These are phyloP conservation scores for Coffea humblotiana DNA, from an alignment of 305 asterid genomes.

Conservation along the genomic window DNA sequence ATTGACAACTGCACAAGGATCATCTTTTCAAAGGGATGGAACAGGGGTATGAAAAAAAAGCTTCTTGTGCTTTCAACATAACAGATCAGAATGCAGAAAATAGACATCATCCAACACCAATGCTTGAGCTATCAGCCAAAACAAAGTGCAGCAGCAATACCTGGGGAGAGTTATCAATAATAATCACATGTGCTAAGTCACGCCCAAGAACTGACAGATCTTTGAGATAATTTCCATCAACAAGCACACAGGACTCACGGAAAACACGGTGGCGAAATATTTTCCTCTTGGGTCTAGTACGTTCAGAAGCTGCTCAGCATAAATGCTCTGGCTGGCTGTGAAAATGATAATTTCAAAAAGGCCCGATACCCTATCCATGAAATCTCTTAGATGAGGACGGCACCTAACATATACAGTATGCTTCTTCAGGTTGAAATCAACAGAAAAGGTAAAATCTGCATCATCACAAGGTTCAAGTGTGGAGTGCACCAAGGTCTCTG, in stretches of 20 bases:
- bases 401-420: slow-evolving; percentile 86
- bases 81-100: background rate
- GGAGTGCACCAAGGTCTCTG: slow-evolving; percentile 99
- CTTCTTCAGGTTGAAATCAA: slow-evolving; percentile 71
- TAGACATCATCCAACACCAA: slow-evolving; percentile 5
- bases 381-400: slow-evolving; percentile 86
- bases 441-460: slow-evolving; percentile 91
- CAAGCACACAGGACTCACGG: slow-evolving; percentile 88
- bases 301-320: slow-evolving; percentile 87
- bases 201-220: slow-evolving; percentile 98
- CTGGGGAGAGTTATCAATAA: slow-evolving; percentile 98
- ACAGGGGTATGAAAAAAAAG: background rate
- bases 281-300: slow-evolving; percentile 89
- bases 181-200: slow-evolving; percentile 80
- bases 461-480: slow-evolving; percentile 86
- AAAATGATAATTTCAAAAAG: slow-evolving; percentile 86
- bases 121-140: background rate
- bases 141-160: slow-evolving; percentile 34
- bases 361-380: slow-evolving; percentile 74
- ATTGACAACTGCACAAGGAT: background rate
- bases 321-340: slow-evolving; percentile 98
- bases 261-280: slow-evolving; percentile 92
- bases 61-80: background rate
- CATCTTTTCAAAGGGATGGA: background rate
- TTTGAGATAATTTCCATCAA: slow-evolving; percentile 93